A percentile compares a stretch with the other conserved stretches of the same genome.
Conservation (phyloP, 345 rosid genomes). For the Populus pruinosa region DNA sequence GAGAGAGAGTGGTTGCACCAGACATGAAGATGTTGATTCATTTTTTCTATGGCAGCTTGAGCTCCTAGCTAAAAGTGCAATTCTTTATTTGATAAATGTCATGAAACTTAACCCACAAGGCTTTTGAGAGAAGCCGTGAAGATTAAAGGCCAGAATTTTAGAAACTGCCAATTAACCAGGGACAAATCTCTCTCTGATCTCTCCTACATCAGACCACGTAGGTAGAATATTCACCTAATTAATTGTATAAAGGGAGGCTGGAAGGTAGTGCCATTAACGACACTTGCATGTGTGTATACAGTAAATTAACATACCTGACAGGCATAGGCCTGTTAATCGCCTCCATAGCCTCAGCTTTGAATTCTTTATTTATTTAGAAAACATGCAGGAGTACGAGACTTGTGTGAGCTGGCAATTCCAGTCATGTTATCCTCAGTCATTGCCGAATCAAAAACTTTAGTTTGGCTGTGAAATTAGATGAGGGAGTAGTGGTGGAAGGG, state of each 20-base stretch:
- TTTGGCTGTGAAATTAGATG: neutral
- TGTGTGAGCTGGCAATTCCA: conserved; percentile 22
- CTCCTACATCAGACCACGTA: conserved; percentile 7
- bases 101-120: conserved; percentile 15
- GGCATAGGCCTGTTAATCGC: neutral
- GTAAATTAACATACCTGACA: neutral
- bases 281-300: neutral
- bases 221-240: conserved; percentile 28
- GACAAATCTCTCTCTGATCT: neutral
- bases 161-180: neutral
- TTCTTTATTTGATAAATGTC: conserved; percentile 2
- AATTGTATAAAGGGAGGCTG: conserved; percentile 3
- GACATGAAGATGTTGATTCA: conserved; percentile 4
- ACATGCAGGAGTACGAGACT: neutral
- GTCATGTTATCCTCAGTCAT: conserved; percentile 6
- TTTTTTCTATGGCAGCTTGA: conserved; percentile 2
- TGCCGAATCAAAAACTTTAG: conserved; percentile 4
- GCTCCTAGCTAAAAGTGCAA: neutral
- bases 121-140: conserved; percentile 16
- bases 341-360: neutral
- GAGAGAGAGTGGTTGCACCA: conserved; percentile 25
- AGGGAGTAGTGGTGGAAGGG: neutral
- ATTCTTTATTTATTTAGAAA: neutral
- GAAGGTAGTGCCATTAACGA: conserved; percentile 29
- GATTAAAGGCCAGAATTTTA: conserved; percentile 1